These are phyloP conservation scores for Mycena alexandri DNA, from an alignment of 768 basidiomycete species.

Conservation along the genomic window DNA sequence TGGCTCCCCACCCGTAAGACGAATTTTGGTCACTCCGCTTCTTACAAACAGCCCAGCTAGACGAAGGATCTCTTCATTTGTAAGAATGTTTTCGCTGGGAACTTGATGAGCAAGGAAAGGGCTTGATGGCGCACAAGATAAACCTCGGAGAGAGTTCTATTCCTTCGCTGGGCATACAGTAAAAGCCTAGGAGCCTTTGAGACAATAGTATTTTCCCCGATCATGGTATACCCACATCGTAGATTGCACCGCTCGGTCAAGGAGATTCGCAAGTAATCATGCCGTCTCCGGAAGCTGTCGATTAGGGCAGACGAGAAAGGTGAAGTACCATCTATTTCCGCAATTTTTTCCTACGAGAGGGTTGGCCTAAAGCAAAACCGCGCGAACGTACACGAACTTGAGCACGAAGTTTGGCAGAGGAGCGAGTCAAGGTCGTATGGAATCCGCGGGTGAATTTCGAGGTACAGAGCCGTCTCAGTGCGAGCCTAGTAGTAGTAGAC, in stretches of 20 bases:
- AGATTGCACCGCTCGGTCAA: slow-evolving; percentile 91
- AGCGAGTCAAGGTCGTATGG: slow-evolving; percentile 10
- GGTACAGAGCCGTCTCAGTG: slow-evolving; percentile 19
- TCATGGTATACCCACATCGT: slow-evolving; percentile 65
- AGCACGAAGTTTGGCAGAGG: slow-evolving; percentile 26
- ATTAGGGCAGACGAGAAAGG: slow-evolving; percentile 55
- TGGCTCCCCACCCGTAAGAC: slow-evolving; percentile 91
- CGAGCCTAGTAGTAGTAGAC: too few relatives aligned
- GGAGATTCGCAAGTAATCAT: slow-evolving; percentile 91
- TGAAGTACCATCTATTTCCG: slow-evolving; percentile 66
- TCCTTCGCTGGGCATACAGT: slow-evolving; percentile 91
- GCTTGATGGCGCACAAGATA: background rate
- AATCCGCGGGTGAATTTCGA: slow-evolving; percentile 7
- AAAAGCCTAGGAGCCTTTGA: slow-evolving; percentile 72
- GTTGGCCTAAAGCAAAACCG: slow-evolving; percentile 4
- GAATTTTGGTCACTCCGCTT: slow-evolving; percentile 88
- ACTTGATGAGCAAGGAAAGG: background rate
- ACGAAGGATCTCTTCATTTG: slow-evolving; percentile 81
- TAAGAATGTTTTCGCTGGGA: slow-evolving; percentile 67
- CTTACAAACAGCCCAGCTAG: slow-evolving; percentile 83
- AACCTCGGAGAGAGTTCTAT: slow-evolving; percentile 75
- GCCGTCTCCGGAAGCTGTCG: slow-evolving; percentile 76
- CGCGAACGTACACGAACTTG: slow-evolving; percentile 32
- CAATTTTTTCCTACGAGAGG: slow-evolving; percentile 65
- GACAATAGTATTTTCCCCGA: slow-evolving; percentile 15